Percentiles rank a stretch among this genome's conserved stretches.
These are phyloP conservation scores for Nigrograna mackinnonii DNA, from an alignment of 2,329 filamentous ascomycete species.

Conservation along the genomic window DNA sequence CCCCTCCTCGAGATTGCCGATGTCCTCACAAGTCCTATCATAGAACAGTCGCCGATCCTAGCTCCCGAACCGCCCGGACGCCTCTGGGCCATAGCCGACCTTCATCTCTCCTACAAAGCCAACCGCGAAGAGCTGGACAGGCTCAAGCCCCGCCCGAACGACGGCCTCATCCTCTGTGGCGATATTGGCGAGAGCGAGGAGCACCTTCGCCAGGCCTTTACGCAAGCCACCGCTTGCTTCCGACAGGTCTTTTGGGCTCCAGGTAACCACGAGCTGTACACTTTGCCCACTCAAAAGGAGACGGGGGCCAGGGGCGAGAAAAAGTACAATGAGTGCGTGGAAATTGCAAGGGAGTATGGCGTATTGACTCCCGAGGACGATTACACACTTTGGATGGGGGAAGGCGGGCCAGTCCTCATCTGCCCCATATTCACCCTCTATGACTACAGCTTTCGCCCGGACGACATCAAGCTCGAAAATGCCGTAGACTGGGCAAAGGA, in stretches of 20 bases:
- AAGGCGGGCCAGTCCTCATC: constrained; percentile 53
- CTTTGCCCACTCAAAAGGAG: constrained; percentile 46
- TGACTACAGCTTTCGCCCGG: constrained; percentile 62
- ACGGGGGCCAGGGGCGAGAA: constrained; percentile 49
- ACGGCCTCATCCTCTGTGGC: constrained; percentile 51
- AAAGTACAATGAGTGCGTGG: constrained; percentile 60
- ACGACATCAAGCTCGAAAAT: constrained; percentile 50
- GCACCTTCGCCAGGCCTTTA: constrained; percentile 39
- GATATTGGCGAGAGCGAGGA: constrained; percentile 43
- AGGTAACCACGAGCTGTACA: constrained; percentile 64
- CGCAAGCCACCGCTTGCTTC: constrained; percentile 46
- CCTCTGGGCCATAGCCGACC: constrained; percentile 52
- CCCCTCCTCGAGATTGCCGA: constrained; percentile 5
- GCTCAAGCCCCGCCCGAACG: constrained; percentile 42
- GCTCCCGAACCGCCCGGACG: constrained; percentile 19
- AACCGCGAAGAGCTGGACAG: constrained; percentile 49
- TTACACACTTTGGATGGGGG: constrained; percentile 57
- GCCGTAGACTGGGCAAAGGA: constrained; percentile 53
- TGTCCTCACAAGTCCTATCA: not conserved
- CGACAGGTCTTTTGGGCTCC: constrained; percentile 59
- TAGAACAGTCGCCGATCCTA: constrained; percentile 6
- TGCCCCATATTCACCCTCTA: constrained; percentile 63
- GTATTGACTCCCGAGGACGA: constrained; percentile 62
- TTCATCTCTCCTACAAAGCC: constrained; percentile 51
- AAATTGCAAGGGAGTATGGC: constrained; percentile 55